Conservation (phyloP, 441 rosid species). For the Populus trichocarpa region DNA sequence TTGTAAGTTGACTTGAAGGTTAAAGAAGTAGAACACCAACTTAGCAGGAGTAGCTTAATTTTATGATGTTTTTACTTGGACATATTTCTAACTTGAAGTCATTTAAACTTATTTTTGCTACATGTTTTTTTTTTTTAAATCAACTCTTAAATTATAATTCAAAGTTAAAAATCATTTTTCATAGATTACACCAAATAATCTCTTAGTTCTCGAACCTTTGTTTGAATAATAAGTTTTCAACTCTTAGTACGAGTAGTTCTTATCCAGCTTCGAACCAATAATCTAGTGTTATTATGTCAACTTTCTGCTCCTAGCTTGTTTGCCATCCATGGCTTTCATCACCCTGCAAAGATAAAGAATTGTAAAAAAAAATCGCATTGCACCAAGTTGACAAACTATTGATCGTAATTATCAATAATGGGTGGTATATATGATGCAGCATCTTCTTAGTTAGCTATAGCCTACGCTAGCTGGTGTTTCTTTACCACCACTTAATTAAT, state of each 20-base stretch:
- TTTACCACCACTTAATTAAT: background rate
- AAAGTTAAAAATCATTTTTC: no score
- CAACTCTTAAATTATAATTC: no score
- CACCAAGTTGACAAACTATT: background rate
- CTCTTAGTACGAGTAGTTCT: background rate
- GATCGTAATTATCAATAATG: background rate
- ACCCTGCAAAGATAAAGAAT: background rate
- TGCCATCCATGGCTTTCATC: background rate
- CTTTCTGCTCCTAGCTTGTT: background rate
- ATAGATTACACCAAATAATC: no score
- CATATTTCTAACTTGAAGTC: no score
- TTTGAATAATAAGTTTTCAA: background rate
- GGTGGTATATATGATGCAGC: background rate
- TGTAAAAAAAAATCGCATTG: background rate
- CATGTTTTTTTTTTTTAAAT: no score
- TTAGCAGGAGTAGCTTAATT: no score
- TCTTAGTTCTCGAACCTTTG: background rate
- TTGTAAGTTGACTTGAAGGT: background rate
- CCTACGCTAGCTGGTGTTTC: background rate
- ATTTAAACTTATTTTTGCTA: no score
- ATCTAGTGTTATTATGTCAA: background rate
- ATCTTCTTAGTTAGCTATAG: background rate
- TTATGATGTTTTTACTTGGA: no score
- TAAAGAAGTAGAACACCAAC: no score
- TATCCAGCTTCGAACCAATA: background rate